Evolutionary conservation across 1,284 basidiomycete species (phyloP).

Genomic region (Moniliella sp.): DNA sequence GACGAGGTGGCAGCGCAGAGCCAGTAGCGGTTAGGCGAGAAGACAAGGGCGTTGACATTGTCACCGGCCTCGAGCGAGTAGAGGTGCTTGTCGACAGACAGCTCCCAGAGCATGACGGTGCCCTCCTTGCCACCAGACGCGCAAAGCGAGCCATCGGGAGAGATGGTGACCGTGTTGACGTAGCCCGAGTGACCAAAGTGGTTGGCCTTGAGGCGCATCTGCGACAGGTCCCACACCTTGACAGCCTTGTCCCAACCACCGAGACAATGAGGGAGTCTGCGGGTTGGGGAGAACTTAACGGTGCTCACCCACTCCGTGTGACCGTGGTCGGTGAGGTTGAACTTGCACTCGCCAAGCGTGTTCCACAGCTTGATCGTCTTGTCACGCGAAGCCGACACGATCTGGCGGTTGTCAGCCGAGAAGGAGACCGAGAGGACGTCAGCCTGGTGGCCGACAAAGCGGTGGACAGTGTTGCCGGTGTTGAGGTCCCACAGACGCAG

Average conservation of each 20-base stretch:
- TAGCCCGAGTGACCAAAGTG: too few species aligned
- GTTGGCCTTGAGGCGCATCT: too few species aligned
- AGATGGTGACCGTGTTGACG: too few species aligned
- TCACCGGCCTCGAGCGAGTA: too few species aligned
- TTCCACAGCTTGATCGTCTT: slow-evolving; percentile 98
- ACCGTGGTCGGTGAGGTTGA: slow-evolving; percentile 91
- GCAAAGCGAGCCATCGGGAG: too few species aligned
- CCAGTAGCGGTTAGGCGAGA: too few species aligned
- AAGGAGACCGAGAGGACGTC: slow-evolving; percentile 59
- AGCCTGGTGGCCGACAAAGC: slow-evolving; percentile 92
- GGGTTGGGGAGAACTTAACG: slow-evolving; percentile 95
- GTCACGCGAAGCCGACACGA: slow-evolving; percentile 93
- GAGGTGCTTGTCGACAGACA: too few species aligned
- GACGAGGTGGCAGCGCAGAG: too few species aligned
- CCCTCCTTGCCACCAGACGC: too few species aligned
- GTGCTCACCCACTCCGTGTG: slow-evolving; percentile 66
- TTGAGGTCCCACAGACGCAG: slow-evolving; percentile 71
- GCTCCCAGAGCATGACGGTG: too few species aligned
- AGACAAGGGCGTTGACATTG: too few species aligned
- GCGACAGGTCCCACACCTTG: slow-evolving; percentile 57
- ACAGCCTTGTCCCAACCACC: slow-evolving; percentile 99
- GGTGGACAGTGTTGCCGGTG: slow-evolving; percentile 36
- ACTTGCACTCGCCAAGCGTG: slow-evolving; percentile 99
- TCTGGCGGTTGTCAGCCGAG: slow-evolving; percentile 44
- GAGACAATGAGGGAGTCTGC: slow-evolving; percentile 95